Conservation (phyloP, 352 stramenopile genomes). For the Aphanomyces cochlioides region DNA sequence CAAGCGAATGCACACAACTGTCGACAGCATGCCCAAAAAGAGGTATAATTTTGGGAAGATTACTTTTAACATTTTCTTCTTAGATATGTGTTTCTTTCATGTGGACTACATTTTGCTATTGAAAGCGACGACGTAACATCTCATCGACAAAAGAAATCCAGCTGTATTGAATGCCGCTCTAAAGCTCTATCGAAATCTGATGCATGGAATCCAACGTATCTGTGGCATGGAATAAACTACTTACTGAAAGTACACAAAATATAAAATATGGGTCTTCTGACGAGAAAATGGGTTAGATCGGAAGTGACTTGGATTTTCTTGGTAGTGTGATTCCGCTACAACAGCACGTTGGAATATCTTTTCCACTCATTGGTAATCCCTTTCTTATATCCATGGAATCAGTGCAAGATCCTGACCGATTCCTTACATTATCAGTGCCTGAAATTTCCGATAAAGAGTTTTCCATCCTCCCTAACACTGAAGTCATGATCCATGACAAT, state of each 20-base stretch:
- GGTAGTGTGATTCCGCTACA: constrained; percentile 52
- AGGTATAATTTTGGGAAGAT: constrained; percentile 32
- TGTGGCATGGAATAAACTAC: constrained; percentile 47
- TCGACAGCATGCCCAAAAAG: constrained; percentile 47
- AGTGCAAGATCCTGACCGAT: constrained; percentile 47
- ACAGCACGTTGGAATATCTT: constrained; percentile 37
- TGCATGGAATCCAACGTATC: constrained; percentile 19
- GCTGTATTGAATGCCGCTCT: constrained; percentile 52
- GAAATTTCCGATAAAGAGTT: not conserved
- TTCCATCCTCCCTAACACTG: not conserved
- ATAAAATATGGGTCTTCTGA: not conserved
- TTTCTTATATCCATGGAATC: constrained; percentile 64
- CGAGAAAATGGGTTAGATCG: constrained; percentile 35
- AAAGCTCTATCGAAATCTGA: constrained; percentile 5
- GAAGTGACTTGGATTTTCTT: constrained; percentile 66
- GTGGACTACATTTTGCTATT: constrained; percentile 74
- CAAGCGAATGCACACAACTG: constrained; percentile 58
- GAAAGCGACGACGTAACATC: constrained; percentile 50
- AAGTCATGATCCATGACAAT: constrained; percentile 2
- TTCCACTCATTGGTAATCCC: constrained; percentile 64
- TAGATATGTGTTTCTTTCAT: constrained; percentile 60
- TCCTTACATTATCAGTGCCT: constrained; percentile 13
- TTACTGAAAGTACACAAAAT: constrained; percentile 47
- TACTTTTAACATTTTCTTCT: not conserved
- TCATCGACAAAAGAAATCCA: not conserved